These are phyloP conservation scores for Colletotrichum brevisporum DNA, from an alignment of 2,329 filamentous ascomycete species.

Conservation along the genomic window DNA sequence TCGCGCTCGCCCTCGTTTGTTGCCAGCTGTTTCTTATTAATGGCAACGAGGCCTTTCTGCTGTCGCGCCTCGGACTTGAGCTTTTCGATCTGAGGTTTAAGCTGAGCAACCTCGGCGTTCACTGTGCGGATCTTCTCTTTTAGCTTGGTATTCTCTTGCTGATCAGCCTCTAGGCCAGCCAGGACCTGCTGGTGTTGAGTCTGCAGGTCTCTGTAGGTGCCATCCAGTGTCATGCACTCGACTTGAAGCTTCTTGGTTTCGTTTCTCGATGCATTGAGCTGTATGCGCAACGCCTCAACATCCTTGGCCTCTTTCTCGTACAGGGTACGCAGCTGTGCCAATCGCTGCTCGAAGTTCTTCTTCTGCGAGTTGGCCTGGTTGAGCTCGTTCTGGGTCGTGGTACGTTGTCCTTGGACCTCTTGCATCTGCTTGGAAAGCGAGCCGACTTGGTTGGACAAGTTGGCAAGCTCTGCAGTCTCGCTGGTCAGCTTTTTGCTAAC, in stretches of 20 bases:
- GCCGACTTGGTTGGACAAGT: constrained; percentile 95
- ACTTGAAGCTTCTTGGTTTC: constrained; percentile 88
- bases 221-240: constrained; percentile 87
- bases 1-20: constrained; percentile 92
- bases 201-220: constrained; percentile 83
- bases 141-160: constrained; percentile 86
- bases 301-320: constrained; percentile 96
- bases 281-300: constrained; percentile 87
- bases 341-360: constrained; percentile 89
- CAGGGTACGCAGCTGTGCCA: constrained; percentile 86
- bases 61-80: constrained; percentile 91
- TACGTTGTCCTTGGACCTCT: constrained; percentile 87
- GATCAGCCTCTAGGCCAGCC: constrained; percentile 84
- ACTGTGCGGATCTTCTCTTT: constrained; percentile 90
- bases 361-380: constrained; percentile 88
- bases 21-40: constrained; percentile 97
- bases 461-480: constrained; percentile 93
- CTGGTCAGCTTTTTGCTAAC: constrained; percentile 88
- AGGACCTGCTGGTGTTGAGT: constrained; percentile 84
- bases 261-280: constrained; percentile 79
- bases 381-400: constrained; percentile 83
- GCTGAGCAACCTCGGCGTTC: constrained; percentile 84
- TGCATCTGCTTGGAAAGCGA: constrained; percentile 95
- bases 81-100: constrained; percentile 95
- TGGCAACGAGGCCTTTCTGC: constrained; percentile 95